Evolutionary conservation across 75 land plant genomes (phyloP).

Genomic region (Adiantum capillusveneris): DNA sequence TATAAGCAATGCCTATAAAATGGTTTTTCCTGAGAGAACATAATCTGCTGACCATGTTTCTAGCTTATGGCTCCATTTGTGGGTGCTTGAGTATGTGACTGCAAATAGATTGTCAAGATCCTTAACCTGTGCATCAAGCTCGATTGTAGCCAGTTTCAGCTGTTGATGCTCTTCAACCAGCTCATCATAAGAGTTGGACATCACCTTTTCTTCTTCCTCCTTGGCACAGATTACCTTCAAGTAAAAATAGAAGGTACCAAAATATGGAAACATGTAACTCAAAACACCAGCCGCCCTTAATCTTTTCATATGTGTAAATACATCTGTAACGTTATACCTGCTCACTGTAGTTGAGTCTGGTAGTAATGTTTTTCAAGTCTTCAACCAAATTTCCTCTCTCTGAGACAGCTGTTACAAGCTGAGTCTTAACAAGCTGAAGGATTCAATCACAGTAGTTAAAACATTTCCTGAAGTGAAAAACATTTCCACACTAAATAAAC

Average conservation of each 20-base stretch:
- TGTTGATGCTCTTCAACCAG: conserved; percentile 27
- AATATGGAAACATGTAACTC: too few species aligned
- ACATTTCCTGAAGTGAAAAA: background rate
- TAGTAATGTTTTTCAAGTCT: conserved; percentile 18
- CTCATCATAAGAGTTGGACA: conserved; percentile 14
- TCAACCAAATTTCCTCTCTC: conserved; percentile 19
- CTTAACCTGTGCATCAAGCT: conserved; percentile 12
- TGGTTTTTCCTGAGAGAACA: too few species aligned
- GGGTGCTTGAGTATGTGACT: background rate
- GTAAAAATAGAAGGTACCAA: background rate
- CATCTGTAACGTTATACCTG: conserved; percentile 24
- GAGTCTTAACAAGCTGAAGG: conserved; percentile 3
- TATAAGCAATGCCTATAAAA: too few species aligned
- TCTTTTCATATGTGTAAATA: too few species aligned
- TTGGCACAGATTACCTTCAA: conserved; percentile 17
- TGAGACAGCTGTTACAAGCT: conserved; percentile 9
- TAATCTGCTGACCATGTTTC: too few species aligned
- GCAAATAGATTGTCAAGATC: background rate
- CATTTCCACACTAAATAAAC: background rate
- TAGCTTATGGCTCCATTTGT: too few species aligned
- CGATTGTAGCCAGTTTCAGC: conserved; percentile 17
- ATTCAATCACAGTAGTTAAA: background rate
- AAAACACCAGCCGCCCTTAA: too few species aligned
- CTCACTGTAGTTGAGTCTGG: conserved; percentile 18
- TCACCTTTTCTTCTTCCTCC: conserved; percentile 23